Conservation (phyloP, 2,329 filamentous ascomycete species). For the Beauveria australis region DNA sequence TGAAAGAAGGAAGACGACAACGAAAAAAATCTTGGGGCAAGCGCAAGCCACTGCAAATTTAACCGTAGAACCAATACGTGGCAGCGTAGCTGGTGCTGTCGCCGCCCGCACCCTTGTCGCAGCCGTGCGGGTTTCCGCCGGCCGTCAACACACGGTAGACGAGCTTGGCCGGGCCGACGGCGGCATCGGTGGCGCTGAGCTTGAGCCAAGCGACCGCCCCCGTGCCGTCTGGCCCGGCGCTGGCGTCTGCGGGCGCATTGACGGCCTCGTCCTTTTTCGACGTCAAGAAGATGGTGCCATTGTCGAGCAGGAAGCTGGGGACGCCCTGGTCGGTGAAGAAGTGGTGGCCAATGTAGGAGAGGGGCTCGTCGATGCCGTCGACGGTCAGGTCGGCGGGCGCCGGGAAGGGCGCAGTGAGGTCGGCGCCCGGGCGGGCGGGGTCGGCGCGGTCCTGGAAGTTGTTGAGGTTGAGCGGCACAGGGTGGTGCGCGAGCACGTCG, state of each 20-base stretch:
- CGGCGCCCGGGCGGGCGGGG: conserved; percentile 30
- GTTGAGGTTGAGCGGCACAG: conserved; percentile 41
- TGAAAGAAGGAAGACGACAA: neutral
- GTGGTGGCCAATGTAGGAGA: conserved; percentile 53
- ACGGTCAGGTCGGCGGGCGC: conserved; percentile 31
- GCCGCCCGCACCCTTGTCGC: conserved; percentile 28
- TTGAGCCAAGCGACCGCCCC: conserved; percentile 49
- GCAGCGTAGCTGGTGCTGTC: conserved; percentile 48
- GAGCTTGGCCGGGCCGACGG: conserved; percentile 25
- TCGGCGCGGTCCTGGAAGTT: conserved; percentile 20
- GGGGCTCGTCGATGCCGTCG: conserved; percentile 20
- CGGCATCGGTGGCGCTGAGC: conserved; percentile 34
- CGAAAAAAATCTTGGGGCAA: neutral
- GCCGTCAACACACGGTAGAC: conserved; percentile 50
- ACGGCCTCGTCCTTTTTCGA: conserved; percentile 41
- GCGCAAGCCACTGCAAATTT: conserved; percentile 10
- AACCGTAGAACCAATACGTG: conserved; percentile 51
- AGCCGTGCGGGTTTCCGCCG: conserved; percentile 39
- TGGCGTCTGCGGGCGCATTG: conserved; percentile 41
- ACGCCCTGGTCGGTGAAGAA: conserved; percentile 49
- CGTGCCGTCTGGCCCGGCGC: conserved; percentile 37
- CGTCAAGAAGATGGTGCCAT: conserved; percentile 29
- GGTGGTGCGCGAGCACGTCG: conserved; percentile 30
- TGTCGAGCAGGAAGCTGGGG: conserved; percentile 53
- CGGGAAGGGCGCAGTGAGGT: conserved; percentile 37